These are phyloP conservation scores for Amylocarpus encephaloides DNA, from an alignment of 2,329 filamentous ascomycete genomes.

Conservation along the genomic window DNA sequence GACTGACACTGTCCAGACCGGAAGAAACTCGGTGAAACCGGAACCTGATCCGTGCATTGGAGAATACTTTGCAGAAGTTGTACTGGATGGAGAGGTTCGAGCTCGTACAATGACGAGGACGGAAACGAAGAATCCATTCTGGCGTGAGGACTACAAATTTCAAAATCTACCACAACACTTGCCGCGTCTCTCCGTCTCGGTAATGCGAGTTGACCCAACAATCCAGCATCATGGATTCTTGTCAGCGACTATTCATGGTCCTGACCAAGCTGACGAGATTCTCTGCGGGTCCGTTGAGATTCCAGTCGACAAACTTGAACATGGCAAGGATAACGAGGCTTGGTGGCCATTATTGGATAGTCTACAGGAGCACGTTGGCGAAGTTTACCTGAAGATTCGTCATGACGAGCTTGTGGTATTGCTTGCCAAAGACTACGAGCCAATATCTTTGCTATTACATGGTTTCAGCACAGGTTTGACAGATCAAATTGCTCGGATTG, in stretches of 20 bases:
- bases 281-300: slow-evolving; percentile 67
- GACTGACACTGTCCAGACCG: slow-evolving; percentile 27
- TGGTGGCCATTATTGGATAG: slow-evolving; percentile 82
- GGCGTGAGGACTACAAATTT: slow-evolving; percentile 74
- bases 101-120: slow-evolving; percentile 67
- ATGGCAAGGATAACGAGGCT: slow-evolving; percentile 72
- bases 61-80: slow-evolving; percentile 73
- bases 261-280: slow-evolving; percentile 40
- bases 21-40: slow-evolving; percentile 21
- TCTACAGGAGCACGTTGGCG: slow-evolving; percentile 68
- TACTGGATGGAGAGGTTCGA: slow-evolving; percentile 72
- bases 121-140: slow-evolving; percentile 69
- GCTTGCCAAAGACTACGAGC: slow-evolving; percentile 76
- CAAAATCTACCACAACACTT: slow-evolving; percentile 63
- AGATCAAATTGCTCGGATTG: slow-evolving; percentile 70
- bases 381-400: slow-evolving; percentile 75
- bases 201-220: slow-evolving; percentile 57
- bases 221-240: slow-evolving; percentile 23
- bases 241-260: slow-evolving; percentile 25
- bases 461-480: slow-evolving; percentile 80
- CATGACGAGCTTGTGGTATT: slow-evolving; percentile 88
- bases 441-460: slow-evolving; percentile 76
- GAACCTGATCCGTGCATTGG: slow-evolving; percentile 47
- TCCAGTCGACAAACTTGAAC: slow-evolving; percentile 69
- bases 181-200: slow-evolving; percentile 61